A percentile compares a stretch with the other conserved stretches of the same genome.
Conservation (phyloP, 768 basidiomycete species). For the Termitomyces sp. region DNA sequence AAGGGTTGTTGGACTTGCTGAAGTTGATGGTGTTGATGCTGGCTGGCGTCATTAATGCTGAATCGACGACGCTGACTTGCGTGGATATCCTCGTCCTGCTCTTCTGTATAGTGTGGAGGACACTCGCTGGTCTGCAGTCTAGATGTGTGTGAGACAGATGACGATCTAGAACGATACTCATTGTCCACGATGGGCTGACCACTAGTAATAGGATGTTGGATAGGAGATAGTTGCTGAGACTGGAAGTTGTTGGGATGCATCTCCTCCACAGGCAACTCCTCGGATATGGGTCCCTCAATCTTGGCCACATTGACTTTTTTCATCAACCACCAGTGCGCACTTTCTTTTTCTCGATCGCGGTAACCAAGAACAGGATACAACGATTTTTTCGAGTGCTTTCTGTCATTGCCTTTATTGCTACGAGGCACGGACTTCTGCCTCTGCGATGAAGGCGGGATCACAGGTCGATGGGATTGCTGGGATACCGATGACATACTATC, state of each 20-base stretch:
- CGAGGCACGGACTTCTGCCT: neutral
- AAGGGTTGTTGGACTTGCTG: conserved; percentile 9
- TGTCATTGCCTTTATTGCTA: conserved; percentile 24
- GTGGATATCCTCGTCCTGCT: conserved; percentile 4
- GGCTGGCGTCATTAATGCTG: conserved; percentile 14
- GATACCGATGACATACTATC: neutral
- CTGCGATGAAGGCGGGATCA: neutral
- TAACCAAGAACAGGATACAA: conserved; percentile 40
- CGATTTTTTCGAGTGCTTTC: conserved; percentile 36
- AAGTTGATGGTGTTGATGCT: conserved; percentile 16
- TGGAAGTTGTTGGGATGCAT: neutral
- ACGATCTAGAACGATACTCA: conserved; percentile 22
- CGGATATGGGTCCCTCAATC: neutral
- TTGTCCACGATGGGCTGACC: neutral
- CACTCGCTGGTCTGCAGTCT: conserved; percentile 15
- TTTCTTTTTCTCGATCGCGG: conserved; percentile 37
- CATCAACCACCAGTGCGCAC: conserved; percentile 12
- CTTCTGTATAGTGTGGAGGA: conserved; percentile 10
- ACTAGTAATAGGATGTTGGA: neutral
- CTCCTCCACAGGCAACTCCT: neutral
- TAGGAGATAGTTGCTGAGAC: neutral
- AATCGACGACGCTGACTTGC: conserved; percentile 13
- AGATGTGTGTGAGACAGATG: conserved; percentile 16
- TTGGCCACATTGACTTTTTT: conserved; percentile 3
- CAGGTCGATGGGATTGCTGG: conserved; percentile 1